Evolutionary conservation across 2,329 filamentous ascomycete genomes (phyloP).

Genomic region (Ophidiomyces ophidiicola): DNA sequence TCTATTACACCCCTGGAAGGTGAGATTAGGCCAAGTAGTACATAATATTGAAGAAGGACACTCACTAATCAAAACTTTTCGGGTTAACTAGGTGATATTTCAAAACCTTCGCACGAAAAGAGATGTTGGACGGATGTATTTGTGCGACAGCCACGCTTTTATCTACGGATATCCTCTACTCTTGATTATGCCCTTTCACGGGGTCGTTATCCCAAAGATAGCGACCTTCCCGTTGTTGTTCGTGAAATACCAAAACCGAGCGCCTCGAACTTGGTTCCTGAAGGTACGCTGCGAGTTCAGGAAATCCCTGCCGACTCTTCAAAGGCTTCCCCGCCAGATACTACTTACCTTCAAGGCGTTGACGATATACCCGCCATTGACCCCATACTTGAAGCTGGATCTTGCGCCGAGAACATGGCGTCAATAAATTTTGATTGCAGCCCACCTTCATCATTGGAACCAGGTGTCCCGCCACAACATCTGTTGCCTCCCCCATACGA

Average conservation of each 20-base stretch:
- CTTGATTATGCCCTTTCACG: conserved; percentile 12
- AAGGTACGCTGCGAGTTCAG: not conserved
- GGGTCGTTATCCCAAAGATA: conserved; percentile 11
- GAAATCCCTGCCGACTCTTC: not conserved
- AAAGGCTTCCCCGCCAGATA: not conserved
- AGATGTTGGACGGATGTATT: conserved; percentile 14
- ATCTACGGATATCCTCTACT: conserved; percentile 12
- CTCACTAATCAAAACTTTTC: not conserved
- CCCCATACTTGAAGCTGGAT: not conserved
- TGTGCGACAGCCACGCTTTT: conserved; percentile 10
- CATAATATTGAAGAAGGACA: not conserved
- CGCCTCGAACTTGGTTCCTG: not conserved
- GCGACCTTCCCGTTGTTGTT: conserved; percentile 11
- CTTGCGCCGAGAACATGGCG: not conserved
- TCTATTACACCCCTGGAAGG: conserved; percentile 1
- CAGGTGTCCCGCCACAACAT: not conserved
- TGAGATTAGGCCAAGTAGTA: not conserved
- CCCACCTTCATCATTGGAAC: too few species aligned
- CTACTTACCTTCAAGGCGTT: not conserved
- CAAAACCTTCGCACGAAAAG: not conserved
- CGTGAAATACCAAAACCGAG: conserved; percentile 8
- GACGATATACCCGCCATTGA: not conserved
- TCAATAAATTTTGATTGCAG: too few species aligned
- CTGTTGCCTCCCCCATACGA: conserved; percentile 1
- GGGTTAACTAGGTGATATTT: conserved; percentile 1